Percentiles rank a stretch among this genome's conserved stretches.
Conservation (phyloP, 352 stramenopile species). For the Pythium sp. region DNA sequence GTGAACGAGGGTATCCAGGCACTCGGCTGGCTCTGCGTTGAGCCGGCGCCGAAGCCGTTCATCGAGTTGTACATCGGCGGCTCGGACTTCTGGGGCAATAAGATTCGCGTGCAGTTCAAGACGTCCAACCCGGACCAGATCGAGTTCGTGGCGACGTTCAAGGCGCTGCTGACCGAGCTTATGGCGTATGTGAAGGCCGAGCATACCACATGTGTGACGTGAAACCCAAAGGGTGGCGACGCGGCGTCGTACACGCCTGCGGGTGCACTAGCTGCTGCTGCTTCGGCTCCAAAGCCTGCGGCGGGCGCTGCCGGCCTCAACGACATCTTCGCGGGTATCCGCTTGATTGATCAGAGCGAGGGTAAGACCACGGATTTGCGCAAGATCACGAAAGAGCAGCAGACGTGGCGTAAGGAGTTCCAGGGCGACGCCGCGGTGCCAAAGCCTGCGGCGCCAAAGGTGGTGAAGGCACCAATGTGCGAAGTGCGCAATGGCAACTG, state of each 20-base stretch:
- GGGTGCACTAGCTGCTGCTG: conserved; percentile 24
- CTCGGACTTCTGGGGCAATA: conserved; percentile 97
- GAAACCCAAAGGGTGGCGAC: conserved; percentile 88
- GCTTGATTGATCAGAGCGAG: conserved; percentile 86
- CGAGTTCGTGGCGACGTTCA: conserved; percentile 93
- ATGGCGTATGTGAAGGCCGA: conserved; percentile 94
- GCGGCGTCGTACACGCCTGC: conserved; percentile 38
- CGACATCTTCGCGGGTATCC: conserved; percentile 88
- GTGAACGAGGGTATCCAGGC: conserved; percentile 85
- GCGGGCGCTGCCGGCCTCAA: conserved; percentile 53
- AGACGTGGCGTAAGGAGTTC: conserved; percentile 97
- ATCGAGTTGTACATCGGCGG: conserved; percentile 95
- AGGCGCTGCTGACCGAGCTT: conserved; percentile 89
- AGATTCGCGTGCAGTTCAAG: conserved; percentile 97
- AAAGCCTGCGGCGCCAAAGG: conserved; percentile 36
- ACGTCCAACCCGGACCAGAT: conserved; percentile 90
- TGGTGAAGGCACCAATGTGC: conserved; percentile 51
- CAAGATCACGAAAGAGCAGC: conserved; percentile 96
- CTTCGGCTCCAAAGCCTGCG: conserved; percentile 31
- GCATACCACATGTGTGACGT: conserved; percentile 94
- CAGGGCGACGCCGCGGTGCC: conserved; percentile 44
- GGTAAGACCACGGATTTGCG: conserved; percentile 92
- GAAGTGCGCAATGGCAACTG: conserved; percentile 95
- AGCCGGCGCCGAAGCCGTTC: conserved; percentile 90
- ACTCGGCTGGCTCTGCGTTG: conserved; percentile 76